Evolutionary conservation across 306 rosid genomes (phyloP).

Genomic region (Echinosophora koreensis): DNA sequence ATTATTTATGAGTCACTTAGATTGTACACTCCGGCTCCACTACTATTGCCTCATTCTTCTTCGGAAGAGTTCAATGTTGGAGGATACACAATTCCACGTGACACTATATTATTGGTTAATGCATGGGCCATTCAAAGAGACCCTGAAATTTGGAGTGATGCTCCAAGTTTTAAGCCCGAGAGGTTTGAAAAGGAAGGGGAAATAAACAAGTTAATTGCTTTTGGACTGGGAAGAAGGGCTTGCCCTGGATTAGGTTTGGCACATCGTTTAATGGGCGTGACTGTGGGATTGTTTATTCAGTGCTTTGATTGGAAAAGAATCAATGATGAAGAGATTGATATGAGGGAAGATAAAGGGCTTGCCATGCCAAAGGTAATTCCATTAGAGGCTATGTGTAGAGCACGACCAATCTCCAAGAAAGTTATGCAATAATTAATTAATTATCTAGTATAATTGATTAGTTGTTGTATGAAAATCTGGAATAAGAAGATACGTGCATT

Average conservation of each 20-base stretch:
- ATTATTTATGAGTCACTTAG: conserved; percentile 58
- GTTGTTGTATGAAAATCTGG: background rate
- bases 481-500: background rate
- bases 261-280: conserved; percentile 19
- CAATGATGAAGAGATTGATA: conserved; percentile 36
- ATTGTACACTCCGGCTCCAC: conserved; percentile 50
- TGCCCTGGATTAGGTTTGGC: conserved; percentile 35
- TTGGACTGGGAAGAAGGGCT: conserved; percentile 37
- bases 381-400: conserved; percentile 13
- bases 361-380: conserved; percentile 23
- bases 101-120: conserved; percentile 55
- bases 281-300: conserved; percentile 35
- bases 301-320: conserved; percentile 40
- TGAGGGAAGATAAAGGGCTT: conserved; percentile 50
- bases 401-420: background rate
- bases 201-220: conserved; percentile 21
- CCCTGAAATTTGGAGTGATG: conserved; percentile 55
- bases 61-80: conserved; percentile 51
- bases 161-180: conserved; percentile 47
- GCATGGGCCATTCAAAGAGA: conserved; percentile 69
- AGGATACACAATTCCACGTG: conserved; percentile 52
- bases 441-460: background rate
- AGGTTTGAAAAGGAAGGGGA: conserved; percentile 41
- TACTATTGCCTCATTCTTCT: conserved; percentile 56
- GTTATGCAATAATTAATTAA: background rate